Percentiles rank a stretch among this genome's conserved stretches.
These are phyloP conservation scores for Hordeum pubiflorum DNA, from an alignment of 202 grass and related monocot genomes.

Conservation along the genomic window DNA sequence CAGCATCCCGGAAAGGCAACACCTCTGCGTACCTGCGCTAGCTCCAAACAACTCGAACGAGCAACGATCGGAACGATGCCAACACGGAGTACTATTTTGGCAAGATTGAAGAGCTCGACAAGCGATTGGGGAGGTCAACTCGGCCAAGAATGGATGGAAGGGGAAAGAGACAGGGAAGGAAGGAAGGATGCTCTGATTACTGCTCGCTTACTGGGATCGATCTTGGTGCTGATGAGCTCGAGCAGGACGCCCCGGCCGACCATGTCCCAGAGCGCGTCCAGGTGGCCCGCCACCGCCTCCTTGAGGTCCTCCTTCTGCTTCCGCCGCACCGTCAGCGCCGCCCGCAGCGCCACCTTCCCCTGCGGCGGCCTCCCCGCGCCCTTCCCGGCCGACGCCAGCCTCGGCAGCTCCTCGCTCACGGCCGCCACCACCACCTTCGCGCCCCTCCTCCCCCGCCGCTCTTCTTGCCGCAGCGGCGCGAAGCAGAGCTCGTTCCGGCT, in stretches of 20 bases:
- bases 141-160: not conserved
- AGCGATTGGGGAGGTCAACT: constrained; percentile 10
- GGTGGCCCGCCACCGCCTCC: constrained; percentile 66
- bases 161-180: not conserved
- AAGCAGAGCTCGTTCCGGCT: constrained; percentile 38
- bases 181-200: not conserved
- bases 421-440: constrained; percentile 45
- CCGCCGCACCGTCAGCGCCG: constrained; percentile 79
- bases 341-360: constrained; percentile 55
- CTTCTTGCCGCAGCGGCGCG: not conserved
- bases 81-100: not conserved
- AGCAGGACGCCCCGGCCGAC: constrained; percentile 67
- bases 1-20: not conserved
- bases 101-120: constrained; percentile 9
- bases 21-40: constrained; percentile 11
- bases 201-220: constrained; percentile 64
- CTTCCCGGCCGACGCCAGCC: constrained; percentile 34
- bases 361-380: not conserved
- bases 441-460: not conserved
- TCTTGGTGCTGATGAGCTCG: constrained; percentile 91
- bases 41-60: not conserved
- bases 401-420: constrained; percentile 72
- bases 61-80: not conserved
- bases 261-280: constrained; percentile 85
- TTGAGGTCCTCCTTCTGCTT: constrained; percentile 98